Conservation (phyloP, 2,329 filamentous ascomycete genomes). For the Elsinoe fawcettii region DNA sequence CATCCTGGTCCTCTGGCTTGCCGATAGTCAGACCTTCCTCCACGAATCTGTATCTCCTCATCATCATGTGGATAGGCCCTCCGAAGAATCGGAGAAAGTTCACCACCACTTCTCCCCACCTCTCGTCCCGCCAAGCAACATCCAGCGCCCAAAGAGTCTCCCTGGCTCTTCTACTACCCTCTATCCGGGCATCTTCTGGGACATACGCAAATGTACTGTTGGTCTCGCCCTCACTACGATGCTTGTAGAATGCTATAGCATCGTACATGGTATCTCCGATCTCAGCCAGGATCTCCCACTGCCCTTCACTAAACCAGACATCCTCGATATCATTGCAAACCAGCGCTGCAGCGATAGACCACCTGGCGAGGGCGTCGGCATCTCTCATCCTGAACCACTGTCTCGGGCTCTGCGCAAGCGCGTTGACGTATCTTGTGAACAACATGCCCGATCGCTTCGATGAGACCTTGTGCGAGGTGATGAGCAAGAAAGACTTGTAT, state of each 20-base stretch:
- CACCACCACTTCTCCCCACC: constrained; percentile 13
- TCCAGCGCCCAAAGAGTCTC: constrained; percentile 30
- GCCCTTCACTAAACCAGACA: constrained; percentile 20
- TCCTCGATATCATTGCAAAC: constrained; percentile 28
- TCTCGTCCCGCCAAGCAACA: background rate
- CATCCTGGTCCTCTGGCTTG: constrained; percentile 22
- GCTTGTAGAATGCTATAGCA: constrained; percentile 30
- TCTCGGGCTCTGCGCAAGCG: constrained; percentile 23
- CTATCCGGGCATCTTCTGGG: constrained; percentile 21
- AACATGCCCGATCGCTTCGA: constrained; percentile 19
- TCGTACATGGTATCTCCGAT: constrained; percentile 28
- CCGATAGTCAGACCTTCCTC: constrained; percentile 29
- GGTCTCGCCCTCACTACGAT: constrained; percentile 30
- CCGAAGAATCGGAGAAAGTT: constrained; percentile 28
- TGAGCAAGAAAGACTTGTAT: constrained; percentile 20
- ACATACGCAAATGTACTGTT: constrained; percentile 31
- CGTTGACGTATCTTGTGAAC: constrained; percentile 27
- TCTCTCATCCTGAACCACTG: constrained; percentile 31
- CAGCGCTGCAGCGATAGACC: constrained; percentile 28
- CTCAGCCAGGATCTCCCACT: constrained; percentile 17
- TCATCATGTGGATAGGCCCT: constrained; percentile 31
- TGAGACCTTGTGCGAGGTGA: constrained; percentile 21
- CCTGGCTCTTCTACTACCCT: constrained; percentile 22
- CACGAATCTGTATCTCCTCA: constrained; percentile 32
- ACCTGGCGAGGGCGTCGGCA: constrained; percentile 29